phyloP scores from a whole-genome alignment of 495 filamentous ascomycete species.

The Sordaria brevicollis region DNA sequence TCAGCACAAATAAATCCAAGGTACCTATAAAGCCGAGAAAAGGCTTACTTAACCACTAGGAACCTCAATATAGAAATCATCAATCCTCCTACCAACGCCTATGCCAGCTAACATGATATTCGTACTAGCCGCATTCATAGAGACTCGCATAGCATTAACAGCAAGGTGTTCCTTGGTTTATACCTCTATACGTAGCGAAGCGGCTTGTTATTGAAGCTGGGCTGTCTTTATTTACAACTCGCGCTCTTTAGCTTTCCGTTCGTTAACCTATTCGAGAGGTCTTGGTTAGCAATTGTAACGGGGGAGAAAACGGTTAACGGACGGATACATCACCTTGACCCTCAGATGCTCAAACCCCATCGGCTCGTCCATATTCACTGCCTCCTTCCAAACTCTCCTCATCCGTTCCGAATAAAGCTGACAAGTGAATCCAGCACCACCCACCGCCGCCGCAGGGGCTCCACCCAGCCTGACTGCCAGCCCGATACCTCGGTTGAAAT shows the following conservation, averaged over 20 bases:
- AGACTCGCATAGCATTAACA: not conserved
- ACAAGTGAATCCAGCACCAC: slow-evolving; percentile 1
- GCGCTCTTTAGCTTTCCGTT: slow-evolving; percentile 1
- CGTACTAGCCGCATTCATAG: not conserved
- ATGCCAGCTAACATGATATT: slow-evolving; percentile 6
- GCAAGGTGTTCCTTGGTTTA: slow-evolving; percentile 3
- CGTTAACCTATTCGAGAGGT: not conserved
- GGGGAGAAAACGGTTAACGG: not conserved
- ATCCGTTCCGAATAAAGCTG: slow-evolving; percentile 7
- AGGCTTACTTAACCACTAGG: slow-evolving; percentile 2
- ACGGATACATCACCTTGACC: not conserved
- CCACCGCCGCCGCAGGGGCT: not conserved
- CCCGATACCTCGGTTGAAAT: not conserved
- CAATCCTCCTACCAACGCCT: slow-evolving; percentile 1
- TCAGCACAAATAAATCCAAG: not conserved
- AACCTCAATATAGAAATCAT: not conserved
- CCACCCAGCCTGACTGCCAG: not conserved
- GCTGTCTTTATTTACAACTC: slow-evolving; percentile 2
- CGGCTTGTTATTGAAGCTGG: slow-evolving; percentile 1
- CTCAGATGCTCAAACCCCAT: slow-evolving; percentile 1
- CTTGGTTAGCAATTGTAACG: not conserved
- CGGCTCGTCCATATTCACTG: not conserved
- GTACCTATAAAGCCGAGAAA: not conserved
- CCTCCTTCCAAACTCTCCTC: slow-evolving; percentile 5
- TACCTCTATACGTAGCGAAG: not conserved